phyloP scores from a whole-genome alignment of 768 basidiomycete genomes.

The Agrocybe praecox region DNA sequence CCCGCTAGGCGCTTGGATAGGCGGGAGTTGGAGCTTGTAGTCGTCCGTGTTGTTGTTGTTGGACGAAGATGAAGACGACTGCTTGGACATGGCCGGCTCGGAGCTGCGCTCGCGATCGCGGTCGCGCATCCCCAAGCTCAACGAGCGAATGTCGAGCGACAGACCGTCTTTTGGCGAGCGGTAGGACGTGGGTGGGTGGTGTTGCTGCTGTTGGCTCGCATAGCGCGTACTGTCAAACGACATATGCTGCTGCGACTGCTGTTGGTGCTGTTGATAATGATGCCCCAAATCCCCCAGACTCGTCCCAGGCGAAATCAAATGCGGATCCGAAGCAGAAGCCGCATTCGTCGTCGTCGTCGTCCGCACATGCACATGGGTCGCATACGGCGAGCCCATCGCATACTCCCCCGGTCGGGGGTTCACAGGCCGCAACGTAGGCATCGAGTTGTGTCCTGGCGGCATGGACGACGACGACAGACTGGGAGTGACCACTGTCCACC shows the following conservation, averaged over 20 bases:
- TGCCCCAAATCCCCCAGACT: slow-evolving; percentile 1
- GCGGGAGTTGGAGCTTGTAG: no score
- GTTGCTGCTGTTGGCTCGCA: background rate
- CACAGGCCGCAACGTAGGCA: slow-evolving; percentile 16
- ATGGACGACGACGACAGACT: slow-evolving; percentile 27
- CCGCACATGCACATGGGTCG: slow-evolving; percentile 16
- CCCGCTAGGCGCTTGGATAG: slow-evolving; percentile 35
- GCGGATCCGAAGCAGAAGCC: slow-evolving; percentile 7
- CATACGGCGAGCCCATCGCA: slow-evolving; percentile 25
- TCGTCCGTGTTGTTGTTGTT: no score
- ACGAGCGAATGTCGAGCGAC: slow-evolving; percentile 33
- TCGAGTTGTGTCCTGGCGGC: slow-evolving; percentile 9
- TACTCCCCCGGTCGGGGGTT: slow-evolving; percentile 20
- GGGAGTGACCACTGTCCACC: slow-evolving; percentile 53
- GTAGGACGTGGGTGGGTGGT: slow-evolving; percentile 24
- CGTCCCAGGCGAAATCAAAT: slow-evolving; percentile 9
- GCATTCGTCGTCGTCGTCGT: no score
- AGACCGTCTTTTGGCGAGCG: slow-evolving; percentile 25
- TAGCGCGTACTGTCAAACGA: background rate
- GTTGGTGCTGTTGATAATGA: background rate
- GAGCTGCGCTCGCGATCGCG: slow-evolving; percentile 21
- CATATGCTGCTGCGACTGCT: no score
- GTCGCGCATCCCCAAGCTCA: slow-evolving; percentile 20
- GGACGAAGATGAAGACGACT: no score
- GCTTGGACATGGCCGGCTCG: no score